Base-by-base conservation (phyloP, 129 eudicot genomes). In the Flaveria sonorensis region DNA sequence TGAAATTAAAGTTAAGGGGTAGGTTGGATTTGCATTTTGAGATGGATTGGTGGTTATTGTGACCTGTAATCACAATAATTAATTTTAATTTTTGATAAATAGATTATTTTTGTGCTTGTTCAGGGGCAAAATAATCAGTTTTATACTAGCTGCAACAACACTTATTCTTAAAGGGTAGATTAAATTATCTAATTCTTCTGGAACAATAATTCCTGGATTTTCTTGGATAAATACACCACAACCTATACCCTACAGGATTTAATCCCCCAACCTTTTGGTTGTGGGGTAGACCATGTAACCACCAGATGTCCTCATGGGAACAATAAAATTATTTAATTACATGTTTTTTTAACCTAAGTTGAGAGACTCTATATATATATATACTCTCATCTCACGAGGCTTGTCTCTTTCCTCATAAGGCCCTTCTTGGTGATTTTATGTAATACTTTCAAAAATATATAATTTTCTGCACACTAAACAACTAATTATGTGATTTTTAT, bases 71-170 rank as follows among this genome's bases (percentile, higher is more conserved):
- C 42, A 28, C 40, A 61, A 13, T 61, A 12, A 24, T 23, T 1
- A 61, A 3, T 11, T 24, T 57, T 61, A 6, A 56, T 24, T 3
- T 61, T 61, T 28, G 67, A 11, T 61, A 12, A 61, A 61, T 24
- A 12, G n/a, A 61, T 26, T 61, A 12, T 8, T 16, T 28, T 61
- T 14, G 4, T 24, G 8, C 63, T 56, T 56, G 13, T 26, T 11
- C n/a, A 60, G 40, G 40, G 40, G 15, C 15, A 15, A 23, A 61
- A 24, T 24, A 24, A 61, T 23, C 67, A 61, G 40, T 61, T 61
- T 61, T 13, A 19, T 56, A 61, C 40, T 61, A 23, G 16, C 67
- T 23, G 67, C 67, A 61, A 61, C 63, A 56, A 56, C 63, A 56
- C 28, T 56, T 14, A 19, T 20, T 56, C 20, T 56, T 4, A 19